Conservation (phyloP, 139 green algal genomes). For the Deuterostichococcus epilithicus region DNA sequence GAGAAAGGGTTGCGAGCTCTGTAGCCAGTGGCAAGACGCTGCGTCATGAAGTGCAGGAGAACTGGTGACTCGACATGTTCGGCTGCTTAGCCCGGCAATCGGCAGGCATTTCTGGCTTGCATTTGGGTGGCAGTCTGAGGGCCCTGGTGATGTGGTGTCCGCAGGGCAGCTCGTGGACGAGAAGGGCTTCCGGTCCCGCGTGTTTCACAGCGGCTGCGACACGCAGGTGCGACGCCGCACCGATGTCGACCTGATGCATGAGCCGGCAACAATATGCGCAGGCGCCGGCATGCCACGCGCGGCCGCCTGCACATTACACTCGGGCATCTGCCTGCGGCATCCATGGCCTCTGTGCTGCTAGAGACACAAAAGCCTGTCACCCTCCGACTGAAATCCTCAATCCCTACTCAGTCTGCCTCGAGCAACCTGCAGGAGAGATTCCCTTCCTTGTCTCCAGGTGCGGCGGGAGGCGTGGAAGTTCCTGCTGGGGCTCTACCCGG, state of each 20-base stretch:
- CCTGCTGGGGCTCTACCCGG: conserved; percentile 70
- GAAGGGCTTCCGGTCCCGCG: conserved; percentile 46
- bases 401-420: not conserved
- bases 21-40: too few relatives aligned
- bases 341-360: too few relatives aligned
- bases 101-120: too few relatives aligned
- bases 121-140: too few relatives aligned
- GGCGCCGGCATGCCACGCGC: not conserved
- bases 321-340: too few relatives aligned
- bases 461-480: conserved; percentile 75
- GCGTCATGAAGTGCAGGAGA: too few relatives aligned
- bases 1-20: too few relatives aligned
- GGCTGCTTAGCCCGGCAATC: too few relatives aligned
- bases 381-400: not conserved
- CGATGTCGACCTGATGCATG: too few relatives aligned
- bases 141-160: not conserved
- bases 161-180: conserved; percentile 56
- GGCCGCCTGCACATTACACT: too few relatives aligned
- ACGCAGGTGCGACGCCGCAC: conserved; percentile 39
- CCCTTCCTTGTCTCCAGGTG: not conserved
- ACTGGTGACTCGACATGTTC: too few relatives aligned
- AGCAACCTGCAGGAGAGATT: not conserved
- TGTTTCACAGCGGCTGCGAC: conserved; percentile 59
- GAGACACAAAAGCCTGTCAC: too few relatives aligned
- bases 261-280: conserved; percentile 1